phyloP scores from a whole-genome alignment of 192 early-diverging fungal genomes.

The Cetraspora pellucida region DNA sequence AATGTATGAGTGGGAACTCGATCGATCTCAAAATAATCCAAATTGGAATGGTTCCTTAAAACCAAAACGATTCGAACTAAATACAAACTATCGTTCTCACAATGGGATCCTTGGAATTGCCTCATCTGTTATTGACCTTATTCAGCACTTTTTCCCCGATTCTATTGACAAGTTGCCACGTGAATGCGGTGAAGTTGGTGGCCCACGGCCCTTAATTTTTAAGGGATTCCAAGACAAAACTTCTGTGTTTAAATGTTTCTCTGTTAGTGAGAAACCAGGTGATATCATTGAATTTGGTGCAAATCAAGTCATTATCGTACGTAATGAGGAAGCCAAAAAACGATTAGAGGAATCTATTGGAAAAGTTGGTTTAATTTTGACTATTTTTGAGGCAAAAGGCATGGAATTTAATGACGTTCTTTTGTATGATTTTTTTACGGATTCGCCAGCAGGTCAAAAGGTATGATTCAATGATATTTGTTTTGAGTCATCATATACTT shows the following conservation, averaged over 20 bases:
- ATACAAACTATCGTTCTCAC: conserved; percentile 28
- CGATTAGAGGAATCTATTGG: conserved; percentile 5
- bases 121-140: conserved; percentile 18
- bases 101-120: conserved; percentile 27
- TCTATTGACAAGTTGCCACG: conserved; percentile 5
- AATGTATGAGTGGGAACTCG: conserved; percentile 18
- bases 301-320: conserved; percentile 26
- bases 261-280: not conserved
- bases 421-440: conserved; percentile 33
- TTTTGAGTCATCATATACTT: not conserved
- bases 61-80: conserved; percentile 20
- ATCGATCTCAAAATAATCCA: not conserved
- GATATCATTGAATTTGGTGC: conserved; percentile 25
- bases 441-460: conserved; percentile 13
- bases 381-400: conserved; percentile 16
- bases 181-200: conserved; percentile 6
- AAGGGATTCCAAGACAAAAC: not conserved
- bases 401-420: conserved; percentile 33
- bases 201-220: not conserved
- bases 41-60: not conserved
- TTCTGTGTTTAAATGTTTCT: conserved; percentile 2
- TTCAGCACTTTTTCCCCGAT: conserved; percentile 16
- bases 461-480: not conserved
- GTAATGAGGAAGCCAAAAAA: not conserved
- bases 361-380: conserved; percentile 12